These are phyloP conservation scores for Escallonia rubra DNA, from an alignment of 129 eudicot genomes.

Conservation along the genomic window DNA sequence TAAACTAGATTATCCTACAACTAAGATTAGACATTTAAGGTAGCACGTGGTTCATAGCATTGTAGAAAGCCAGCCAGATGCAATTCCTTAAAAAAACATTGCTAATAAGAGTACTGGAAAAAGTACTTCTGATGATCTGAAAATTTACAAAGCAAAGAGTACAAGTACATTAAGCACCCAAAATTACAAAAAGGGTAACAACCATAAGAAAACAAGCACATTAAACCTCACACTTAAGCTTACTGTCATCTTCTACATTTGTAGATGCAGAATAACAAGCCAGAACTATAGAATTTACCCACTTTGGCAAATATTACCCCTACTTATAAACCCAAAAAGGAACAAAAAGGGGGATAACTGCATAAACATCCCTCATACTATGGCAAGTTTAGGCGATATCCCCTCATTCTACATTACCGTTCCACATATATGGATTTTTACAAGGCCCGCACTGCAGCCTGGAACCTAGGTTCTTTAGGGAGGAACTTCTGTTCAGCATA, in stretches of 20 bases:
- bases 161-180: conserved; percentile 6
- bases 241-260: conserved; percentile 1
- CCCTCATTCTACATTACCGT: no score
- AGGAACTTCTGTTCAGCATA: conserved; percentile 78
- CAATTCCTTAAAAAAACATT: neutral
- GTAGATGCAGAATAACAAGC: conserved; percentile 9
- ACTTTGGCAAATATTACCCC: conserved; percentile 11
- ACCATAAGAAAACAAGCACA: neutral
- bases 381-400: no score
- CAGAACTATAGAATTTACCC: neutral
- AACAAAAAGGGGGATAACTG: neutral
- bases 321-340: conserved; percentile 1
- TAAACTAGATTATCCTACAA: neutral
- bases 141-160: neutral
- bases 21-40: neutral
- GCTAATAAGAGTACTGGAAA: no score
- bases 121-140: no score
- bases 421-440: conserved; percentile 1
- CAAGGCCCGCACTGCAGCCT: conserved; percentile 44
- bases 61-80: neutral
- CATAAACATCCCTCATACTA: no score
- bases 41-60: neutral
- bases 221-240: neutral
- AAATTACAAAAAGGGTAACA: conserved; percentile 1
- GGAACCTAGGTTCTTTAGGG: conserved; percentile 83